Conservation (phyloP, 306 rosid genomes). For the Adenanthera pavonina region DNA sequence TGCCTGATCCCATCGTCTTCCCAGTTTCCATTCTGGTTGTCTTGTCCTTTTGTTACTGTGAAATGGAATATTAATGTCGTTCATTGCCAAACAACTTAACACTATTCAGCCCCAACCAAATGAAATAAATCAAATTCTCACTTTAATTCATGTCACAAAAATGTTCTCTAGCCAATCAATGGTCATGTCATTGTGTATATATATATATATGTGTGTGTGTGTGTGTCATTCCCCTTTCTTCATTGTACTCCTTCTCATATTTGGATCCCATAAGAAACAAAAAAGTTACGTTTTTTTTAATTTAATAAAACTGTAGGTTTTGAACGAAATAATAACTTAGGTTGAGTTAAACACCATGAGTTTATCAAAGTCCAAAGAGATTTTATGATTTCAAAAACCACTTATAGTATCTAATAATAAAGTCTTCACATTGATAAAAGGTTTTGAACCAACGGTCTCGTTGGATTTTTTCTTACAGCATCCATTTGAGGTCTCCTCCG, state of each 20-base stretch:
- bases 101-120: background rate
- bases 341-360: too few relatives aligned
- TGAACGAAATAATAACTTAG: too few relatives aligned
- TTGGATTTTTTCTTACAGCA: background rate
- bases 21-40: conserved; percentile 11
- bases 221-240: too few relatives aligned
- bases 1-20: background rate
- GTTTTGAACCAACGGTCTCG: too few relatives aligned
- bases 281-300: background rate
- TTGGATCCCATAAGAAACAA: background rate
- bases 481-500: background rate
- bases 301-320: too few relatives aligned
- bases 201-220: too few relatives aligned
- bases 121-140: background rate
- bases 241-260: background rate
- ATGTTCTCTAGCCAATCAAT: too few relatives aligned
- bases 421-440: too few relatives aligned
- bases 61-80: background rate
- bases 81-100: background rate
- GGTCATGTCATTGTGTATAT: too few relatives aligned
- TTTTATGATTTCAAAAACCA: too few relatives aligned
- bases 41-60: background rate
- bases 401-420: too few relatives aligned
- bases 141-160: background rate
- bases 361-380: too few relatives aligned